Evolutionary conservation across 495 filamentous ascomycete species (phyloP), one percentile per base, ranked within the genome.

Genomic region (Barbatosphaeria neglecta): DNA sequence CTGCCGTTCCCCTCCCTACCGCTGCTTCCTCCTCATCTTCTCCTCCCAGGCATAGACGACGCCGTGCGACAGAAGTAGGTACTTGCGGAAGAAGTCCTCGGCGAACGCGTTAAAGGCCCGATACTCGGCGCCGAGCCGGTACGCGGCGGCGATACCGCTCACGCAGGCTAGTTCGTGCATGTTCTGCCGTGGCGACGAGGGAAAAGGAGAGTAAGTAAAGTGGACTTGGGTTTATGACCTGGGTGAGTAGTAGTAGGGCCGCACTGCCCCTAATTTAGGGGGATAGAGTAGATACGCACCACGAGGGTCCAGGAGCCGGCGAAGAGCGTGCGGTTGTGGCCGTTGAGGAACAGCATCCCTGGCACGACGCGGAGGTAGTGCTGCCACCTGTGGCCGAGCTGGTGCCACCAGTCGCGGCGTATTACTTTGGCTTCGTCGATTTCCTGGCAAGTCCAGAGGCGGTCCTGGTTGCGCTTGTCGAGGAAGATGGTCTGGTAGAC

Each of bases 401-500:
- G 86, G 56, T 90, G 86, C 86, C 87, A 90, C 83, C 83, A 87
- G 53, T 90, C 83, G 41, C 70, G 68, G 10, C 75, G 66, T 33
- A 93, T 86, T 24, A 90, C 72, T 51, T 84, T 88, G 38, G 59
- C 60, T 45, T 74, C 56, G 53, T 82, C 77, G 46, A 93, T 90
- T 50, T 83, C 74, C 46, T 78, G 68, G 49, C 81, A 78, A 0
- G 80, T 83, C 86, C 86, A 90, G 1, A 90, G 60, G 22, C 63
- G 48, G 31, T 81, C 60, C 24, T 80, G 72, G 22, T 77, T 65
- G 2, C 64, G 53, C 44, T 85, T 81, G 60, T 93, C 83, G 22
- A 93, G 65, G 62, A 83, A 93, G 37, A 90, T 90, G 16, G 83
- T 85, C 64, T 90, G 86, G 58, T 87, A 90, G 17, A 93, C 76